These are phyloP conservation scores for Sporothrix schenckii DNA, from an alignment of 2,329 filamentous ascomycete species.

Conservation along the genomic window DNA sequence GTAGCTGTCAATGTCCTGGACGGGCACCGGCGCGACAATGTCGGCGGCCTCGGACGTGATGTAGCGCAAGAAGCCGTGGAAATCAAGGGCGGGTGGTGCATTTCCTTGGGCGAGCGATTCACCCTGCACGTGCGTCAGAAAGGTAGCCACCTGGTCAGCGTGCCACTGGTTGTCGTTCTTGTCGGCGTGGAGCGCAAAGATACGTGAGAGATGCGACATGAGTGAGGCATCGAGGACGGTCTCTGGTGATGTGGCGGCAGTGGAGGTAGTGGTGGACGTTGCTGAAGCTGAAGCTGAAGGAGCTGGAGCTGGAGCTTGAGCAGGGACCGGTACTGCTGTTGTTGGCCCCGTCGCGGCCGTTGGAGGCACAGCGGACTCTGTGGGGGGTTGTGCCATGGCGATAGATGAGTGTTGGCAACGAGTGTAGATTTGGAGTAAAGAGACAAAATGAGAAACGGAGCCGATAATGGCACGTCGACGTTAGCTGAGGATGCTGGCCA, in stretches of 20 bases:
- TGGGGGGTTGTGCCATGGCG: neutral
- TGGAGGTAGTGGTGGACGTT: neutral
- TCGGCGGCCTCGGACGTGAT: conserved; percentile 57
- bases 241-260: neutral
- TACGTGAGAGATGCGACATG: conserved; percentile 49
- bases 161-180: conserved; percentile 50
- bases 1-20: conserved; percentile 62
- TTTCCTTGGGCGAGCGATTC: conserved; percentile 46
- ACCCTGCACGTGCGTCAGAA: conserved; percentile 53
- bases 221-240: conserved; percentile 46
- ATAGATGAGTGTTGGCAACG: no score
- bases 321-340: neutral
- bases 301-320: neutral
- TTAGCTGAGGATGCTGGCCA: neutral
- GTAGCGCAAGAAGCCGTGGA: conserved; percentile 57
- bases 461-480: no score
- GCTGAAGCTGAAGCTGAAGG: neutral
- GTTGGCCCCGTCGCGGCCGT: neutral
- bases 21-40: conserved; percentile 47
- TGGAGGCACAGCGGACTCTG: neutral
- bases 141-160: conserved; percentile 50
- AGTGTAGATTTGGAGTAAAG: neutral
- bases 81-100: conserved; percentile 47
- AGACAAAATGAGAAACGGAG: no score
- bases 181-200: conserved; percentile 52